Base-by-base conservation (phyloP, 192 early-diverging fungal species). In the Podila verticillata region DNA sequence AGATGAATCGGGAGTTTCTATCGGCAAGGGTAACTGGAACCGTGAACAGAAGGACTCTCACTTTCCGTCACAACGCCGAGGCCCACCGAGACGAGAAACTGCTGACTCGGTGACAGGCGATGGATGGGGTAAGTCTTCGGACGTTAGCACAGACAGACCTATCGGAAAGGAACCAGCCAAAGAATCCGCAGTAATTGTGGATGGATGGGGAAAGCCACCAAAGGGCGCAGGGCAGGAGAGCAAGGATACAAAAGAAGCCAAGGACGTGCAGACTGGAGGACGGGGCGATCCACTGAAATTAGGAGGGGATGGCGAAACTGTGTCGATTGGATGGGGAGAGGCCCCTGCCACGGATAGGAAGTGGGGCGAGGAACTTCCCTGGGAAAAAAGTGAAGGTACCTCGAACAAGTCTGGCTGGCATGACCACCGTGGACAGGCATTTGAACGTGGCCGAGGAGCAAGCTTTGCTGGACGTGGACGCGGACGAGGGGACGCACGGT, bases 331-430 rank as follows among this genome's bases (percentile, higher is more conserved):
- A 26, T 15, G 48, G 48, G 29, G 49, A n/a, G n/a, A 39, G 24
- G 3, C 20, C 28, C 48, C 4, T n/a, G 20, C 6, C 28, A 30
- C 28, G 49, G 64, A 66, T 13, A 65, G 36, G 32, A 51, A 63
- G 28, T 63, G 70, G 61, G 70, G 62, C 12, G 62, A 72, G 29
- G 62, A 64, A 24, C 7, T 70, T 54, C 68, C 68, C 2, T 61
- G 68, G 61, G 60, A 70, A 26, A 62, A 2, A 39, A 48, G 1
- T 61, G 34, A 35, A 34, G 3, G 20, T 17, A 39, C 31, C 39
- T 44, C 39, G 15, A 44, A 15, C 39, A 44, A 44, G 39, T 15
- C 39, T 44, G 39, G 17, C 39, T 13, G 65, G 15, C 22, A 66
- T 4, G 34, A 49, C 7, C 8, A n/a, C 26, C 30, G 26, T 20